Conservation (phyloP, 495 filamentous ascomycete species). For the Pyrenula aspistea region DNA sequence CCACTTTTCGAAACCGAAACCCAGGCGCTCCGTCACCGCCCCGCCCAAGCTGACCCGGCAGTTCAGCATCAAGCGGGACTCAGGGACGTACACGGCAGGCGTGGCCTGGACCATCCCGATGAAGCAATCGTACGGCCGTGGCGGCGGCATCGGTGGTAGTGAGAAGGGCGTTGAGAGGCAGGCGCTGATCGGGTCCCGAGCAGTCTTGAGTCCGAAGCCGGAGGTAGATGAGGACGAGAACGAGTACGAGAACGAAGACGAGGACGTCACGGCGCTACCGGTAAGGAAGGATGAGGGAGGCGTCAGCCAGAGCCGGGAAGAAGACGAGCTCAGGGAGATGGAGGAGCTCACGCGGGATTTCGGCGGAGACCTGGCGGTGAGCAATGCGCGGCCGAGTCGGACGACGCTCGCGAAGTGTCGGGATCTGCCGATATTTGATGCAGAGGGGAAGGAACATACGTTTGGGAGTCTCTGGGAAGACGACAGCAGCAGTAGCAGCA, state of each 20-base stretch:
- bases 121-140: background rate
- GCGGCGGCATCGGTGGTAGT: background rate
- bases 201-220: background rate
- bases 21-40: background rate
- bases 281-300: background rate
- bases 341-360: background rate
- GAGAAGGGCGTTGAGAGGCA: background rate
- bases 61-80: background rate
- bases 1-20: background rate
- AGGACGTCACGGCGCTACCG: background rate
- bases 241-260: background rate
- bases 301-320: background rate
- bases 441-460: conserved; percentile 43
- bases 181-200: background rate
- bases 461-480: conserved; percentile 57
- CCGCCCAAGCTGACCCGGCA: background rate
- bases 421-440: conserved; percentile 50
- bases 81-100: background rate
- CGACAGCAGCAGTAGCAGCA: conserved; percentile 4
- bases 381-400: conserved; percentile 34
- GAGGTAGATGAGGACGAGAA: background rate
- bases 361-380: background rate
- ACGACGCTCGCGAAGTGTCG: conserved; percentile 37
- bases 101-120: background rate
- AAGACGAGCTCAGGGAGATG: background rate